Evolutionary conservation across 1,284 basidiomycete genomes (phyloP), one percentile per base, ranked within the genome.

Genomic region (Malassezia pachydermatis): DNA sequence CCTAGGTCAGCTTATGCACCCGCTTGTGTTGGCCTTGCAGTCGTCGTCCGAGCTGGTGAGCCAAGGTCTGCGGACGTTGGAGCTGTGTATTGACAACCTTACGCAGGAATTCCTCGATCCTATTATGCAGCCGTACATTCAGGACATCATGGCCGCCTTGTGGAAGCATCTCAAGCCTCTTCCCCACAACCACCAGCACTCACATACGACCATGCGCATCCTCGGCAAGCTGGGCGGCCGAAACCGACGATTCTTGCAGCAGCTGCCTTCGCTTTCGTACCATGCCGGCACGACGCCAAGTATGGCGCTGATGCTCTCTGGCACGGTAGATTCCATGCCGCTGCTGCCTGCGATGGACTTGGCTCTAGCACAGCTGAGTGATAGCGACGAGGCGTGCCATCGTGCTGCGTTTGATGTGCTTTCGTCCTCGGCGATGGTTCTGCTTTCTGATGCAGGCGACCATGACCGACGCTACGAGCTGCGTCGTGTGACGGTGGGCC

Each of bases 81-180:
- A 99, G 73, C 78, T 99, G n/a, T 98, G 92, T 74, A 95, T 99
- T 70, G 95, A 99, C 76, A 99, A 98, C 67, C 78, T 99, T 20
- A 96, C 90, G 0, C 88, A 90, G 16, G 94, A 98, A 72, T 99
- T 98, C 77, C 78, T 99, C 23, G 94, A 98, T 65, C 95, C 94
- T 0, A 94, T 90, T 2, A 81, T 99, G 67, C 86, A 83, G 55
- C 88, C 88, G 10, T 69, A 70, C 49, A 57, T 61, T 20, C 57
- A 88, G 37, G 90, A 98, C 58, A 78, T 99, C 53, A 96, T 94
- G 87, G 84, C 85, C 55, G 92, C 90, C 0, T 77, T 71, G 22
- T 69, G 66, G 67, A 58, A 58, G 48, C 67, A 70, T 29, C 76
- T 99, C 35, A 88, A 85, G 67, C 94, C 94, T 0, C 75, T 89